phyloP scores from a whole-genome alignment of 805 yeast species.

The Pichia manshurica region DNA sequence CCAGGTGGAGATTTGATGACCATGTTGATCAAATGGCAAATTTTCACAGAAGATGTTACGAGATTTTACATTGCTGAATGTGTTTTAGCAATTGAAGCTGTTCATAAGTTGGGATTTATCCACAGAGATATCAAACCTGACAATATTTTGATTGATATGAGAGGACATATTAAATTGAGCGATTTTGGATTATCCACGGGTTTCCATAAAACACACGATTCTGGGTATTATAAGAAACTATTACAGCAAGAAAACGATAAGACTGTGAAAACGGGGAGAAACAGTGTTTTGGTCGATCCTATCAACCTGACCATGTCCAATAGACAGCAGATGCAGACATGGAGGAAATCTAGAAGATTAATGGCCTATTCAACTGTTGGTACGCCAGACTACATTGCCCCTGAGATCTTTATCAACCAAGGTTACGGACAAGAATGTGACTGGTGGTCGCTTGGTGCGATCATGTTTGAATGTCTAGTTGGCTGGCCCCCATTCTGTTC shows the following conservation, averaged over 20 bases:
- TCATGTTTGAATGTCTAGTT: constrained; percentile 91
- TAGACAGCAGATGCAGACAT: constrained; percentile 90
- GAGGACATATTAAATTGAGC: constrained; percentile 59
- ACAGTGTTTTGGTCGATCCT: constrained; percentile 86
- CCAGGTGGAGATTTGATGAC: constrained; percentile 93
- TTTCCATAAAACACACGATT: constrained; percentile 88
- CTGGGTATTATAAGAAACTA: constrained; percentile 76
- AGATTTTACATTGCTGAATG: constrained; percentile 95
- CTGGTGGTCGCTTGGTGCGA: constrained; percentile 97
- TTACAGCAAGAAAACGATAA: constrained; percentile 51
- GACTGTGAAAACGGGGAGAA: constrained; percentile 38
- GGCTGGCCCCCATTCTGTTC: constrained; percentile 98
- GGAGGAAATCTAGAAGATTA: constrained; percentile 85
- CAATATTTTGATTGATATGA: constrained; percentile 63
- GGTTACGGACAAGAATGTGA: constrained; percentile 97
- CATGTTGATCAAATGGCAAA: constrained; percentile 91
- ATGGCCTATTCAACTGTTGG: constrained; percentile 98
- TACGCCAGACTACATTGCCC: constrained; percentile 94
- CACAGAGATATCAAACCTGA: constrained; percentile 98
- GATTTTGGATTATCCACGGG: constrained; percentile 87
- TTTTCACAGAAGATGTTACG: constrained; percentile 87
- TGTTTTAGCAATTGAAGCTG: constrained; percentile 89
- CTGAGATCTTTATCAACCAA: constrained; percentile 86
- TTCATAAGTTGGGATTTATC: constrained; percentile 87
- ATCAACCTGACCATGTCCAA: constrained; percentile 93